Base-by-base conservation (phyloP, 78 protist genomes). In the Pirum gemmata region DNA sequence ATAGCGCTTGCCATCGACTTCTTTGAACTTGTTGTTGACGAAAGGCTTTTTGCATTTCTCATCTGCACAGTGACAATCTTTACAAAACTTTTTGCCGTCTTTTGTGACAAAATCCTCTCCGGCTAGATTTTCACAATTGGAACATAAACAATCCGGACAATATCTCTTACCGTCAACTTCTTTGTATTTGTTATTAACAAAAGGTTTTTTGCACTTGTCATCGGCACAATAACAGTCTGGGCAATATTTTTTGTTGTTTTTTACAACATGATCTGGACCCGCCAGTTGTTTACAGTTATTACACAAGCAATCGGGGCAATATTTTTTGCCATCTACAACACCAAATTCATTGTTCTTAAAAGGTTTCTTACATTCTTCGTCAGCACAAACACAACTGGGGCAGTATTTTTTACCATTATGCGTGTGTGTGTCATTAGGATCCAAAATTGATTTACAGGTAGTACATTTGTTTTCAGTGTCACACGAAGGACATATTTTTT, bases 251-350 rank as follows among this genome's bases (percentile, higher is more conserved):
- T 31, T 73, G 88, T 76, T 76, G 37, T 82, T 39, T 37, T 61
- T 61, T 0, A 82, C 86, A 37, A 76, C 79, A 13, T 76, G 79
- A 13, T 76, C 79, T 37, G 37, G 37, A 21, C 79, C 79, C 5
- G 79, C 79, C 13, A 76, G 79, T 37, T 37, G 61, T 2, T 76
- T 36, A 76, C 79, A 76, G 79, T 76, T 76, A 13, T 38, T 38
- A 37, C 88, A 84, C 36, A 84, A 26, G 77, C 88, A 84, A 38
- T 84, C 88, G 2, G 88, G 88, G 88, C 88, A 84, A 76, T 31
- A 84, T n/a, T 76, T 73, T 31, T 84, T 31, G 29, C 88, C 88
- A 39, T 84, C 88, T 8, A 29, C 38, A 40, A 73, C 74, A 13
- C 34, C 74, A 38, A 84, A 84, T 76, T 84, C 18, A 8, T 39